Evolutionary conservation across 2,329 filamentous ascomycete genomes (phyloP).

Genomic region (Colletotrichum euphorbiae): DNA sequence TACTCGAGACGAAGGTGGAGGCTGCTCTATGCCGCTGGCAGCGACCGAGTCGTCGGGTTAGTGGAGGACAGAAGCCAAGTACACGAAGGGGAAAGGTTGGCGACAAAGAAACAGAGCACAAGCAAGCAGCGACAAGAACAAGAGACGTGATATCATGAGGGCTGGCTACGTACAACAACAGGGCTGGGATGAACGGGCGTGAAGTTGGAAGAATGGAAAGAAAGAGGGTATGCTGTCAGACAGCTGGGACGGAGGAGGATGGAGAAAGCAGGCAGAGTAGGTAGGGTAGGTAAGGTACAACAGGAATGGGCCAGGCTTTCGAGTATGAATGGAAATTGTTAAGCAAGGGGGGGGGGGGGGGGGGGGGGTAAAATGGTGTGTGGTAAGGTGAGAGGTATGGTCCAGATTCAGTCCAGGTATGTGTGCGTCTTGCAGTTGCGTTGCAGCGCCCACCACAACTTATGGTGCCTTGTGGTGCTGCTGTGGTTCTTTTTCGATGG

Average conservation of each 20-base stretch:
- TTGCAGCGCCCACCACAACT: too few relatives aligned
- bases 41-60: conserved; percentile 34
- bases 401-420: neutral
- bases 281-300: neutral
- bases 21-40: conserved; percentile 33
- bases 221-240: conserved; percentile 8
- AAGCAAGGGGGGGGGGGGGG: conserved; percentile 25
- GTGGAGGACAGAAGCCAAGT: conserved; percentile 13
- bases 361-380: conserved; percentile 18
- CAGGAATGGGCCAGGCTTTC: conserved; percentile 19
- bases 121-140: conserved; percentile 18
- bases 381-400: neutral
- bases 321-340: conserved; percentile 36
- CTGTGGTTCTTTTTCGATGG: too few relatives aligned
- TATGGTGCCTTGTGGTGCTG: too few relatives aligned
- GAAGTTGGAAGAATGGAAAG: conserved; percentile 23
- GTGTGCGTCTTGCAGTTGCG: neutral
- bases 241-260: conserved; percentile 31
- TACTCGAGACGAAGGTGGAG: conserved; percentile 38
- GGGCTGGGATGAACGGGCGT: conserved; percentile 39
- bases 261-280: neutral
- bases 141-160: conserved; percentile 37
- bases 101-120: conserved; percentile 28
- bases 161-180: conserved; percentile 37
- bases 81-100: neutral